phyloP scores from a whole-genome alignment of 2,329 filamentous ascomycete genomes.

The Colletotrichum somersetense region DNA sequence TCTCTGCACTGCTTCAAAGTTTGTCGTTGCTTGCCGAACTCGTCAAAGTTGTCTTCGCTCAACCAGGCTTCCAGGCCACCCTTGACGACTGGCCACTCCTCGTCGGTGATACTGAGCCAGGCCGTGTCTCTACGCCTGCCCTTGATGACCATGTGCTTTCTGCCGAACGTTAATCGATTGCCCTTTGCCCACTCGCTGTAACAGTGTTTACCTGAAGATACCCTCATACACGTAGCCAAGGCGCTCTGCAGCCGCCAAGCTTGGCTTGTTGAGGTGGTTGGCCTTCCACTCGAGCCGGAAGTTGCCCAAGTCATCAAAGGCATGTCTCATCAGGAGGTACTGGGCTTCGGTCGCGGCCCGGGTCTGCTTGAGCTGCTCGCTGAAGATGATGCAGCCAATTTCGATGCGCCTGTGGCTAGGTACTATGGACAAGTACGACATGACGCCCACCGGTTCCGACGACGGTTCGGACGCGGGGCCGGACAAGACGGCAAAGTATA shows the following conservation, averaged over 20 bases:
- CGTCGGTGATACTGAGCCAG: conserved; percentile 70
- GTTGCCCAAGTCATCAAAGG: conserved; percentile 67
- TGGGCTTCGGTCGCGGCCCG: conserved; percentile 68
- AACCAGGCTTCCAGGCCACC: conserved; percentile 67
- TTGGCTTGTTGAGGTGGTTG: conserved; percentile 67
- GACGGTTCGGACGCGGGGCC: conserved; percentile 43
- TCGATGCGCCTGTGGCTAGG: conserved; percentile 65
- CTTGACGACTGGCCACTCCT: conserved; percentile 67
- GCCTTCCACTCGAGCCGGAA: conserved; percentile 75
- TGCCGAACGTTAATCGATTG: conserved; percentile 26
- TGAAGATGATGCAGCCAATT: conserved; percentile 68
- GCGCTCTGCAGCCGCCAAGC: conserved; percentile 65
- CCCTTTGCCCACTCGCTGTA: background rate
- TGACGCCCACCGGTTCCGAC: conserved; percentile 56
- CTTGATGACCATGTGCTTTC: conserved; percentile 70
- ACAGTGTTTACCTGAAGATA: conserved; percentile 59
- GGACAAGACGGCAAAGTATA: conserved; percentile 61
- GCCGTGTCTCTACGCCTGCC: conserved; percentile 69
- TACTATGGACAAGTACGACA: conserved; percentile 61
- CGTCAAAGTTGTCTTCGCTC: conserved; percentile 66
- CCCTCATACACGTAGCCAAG: conserved; percentile 73
- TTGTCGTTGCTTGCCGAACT: conserved; percentile 62
- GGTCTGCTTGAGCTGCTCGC: conserved; percentile 64
- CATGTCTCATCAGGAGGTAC: conserved; percentile 66
- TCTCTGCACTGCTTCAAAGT: conserved; percentile 55